phyloP scores from a whole-genome alignment of 805 yeast genomes.

The Candida morakotiae region DNA sequence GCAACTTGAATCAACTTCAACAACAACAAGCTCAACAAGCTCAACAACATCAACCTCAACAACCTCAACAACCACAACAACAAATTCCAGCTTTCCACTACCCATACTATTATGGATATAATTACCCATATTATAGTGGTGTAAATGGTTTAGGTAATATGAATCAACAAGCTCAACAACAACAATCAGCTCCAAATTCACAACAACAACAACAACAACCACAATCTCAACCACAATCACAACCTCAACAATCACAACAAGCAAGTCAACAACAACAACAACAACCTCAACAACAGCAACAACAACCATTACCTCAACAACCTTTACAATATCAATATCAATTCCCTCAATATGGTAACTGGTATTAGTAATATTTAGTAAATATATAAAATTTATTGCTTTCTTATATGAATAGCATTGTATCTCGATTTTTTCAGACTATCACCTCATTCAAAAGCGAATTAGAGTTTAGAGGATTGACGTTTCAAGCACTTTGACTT shows the following conservation, averaged over 20 bases:
- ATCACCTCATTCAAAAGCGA: too few relatives aligned
- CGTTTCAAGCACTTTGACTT: too few relatives aligned
- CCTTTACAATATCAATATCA: slow-evolving; percentile 34
- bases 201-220: slow-evolving; percentile 7
- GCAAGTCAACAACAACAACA: slow-evolving; percentile 23
- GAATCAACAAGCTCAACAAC: slow-evolving; percentile 13
- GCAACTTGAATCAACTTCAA: slow-evolving; percentile 16
- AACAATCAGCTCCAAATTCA: slow-evolving; percentile 9
- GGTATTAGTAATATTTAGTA: slow-evolving; percentile 29
- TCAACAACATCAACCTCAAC: slow-evolving; percentile 17
- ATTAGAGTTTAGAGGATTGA: too few relatives aligned
- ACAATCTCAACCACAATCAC: not conserved
- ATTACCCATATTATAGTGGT: slow-evolving; percentile 35
- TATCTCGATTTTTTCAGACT: too few relatives aligned
- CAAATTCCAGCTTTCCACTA: slow-evolving; percentile 40
- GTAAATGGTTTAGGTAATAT: slow-evolving; percentile 21
- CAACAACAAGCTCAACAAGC: slow-evolving; percentile 15
- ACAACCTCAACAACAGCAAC: slow-evolving; percentile 12
- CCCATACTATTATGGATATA: slow-evolving; percentile 36
- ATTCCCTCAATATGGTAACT: slow-evolving; percentile 39
- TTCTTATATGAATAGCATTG: too few relatives aligned
- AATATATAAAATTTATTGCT: too few relatives aligned
- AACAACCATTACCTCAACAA: slow-evolving; percentile 10
- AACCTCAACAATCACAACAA: slow-evolving; percentile 22
- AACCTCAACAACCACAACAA: slow-evolving; percentile 17